A percentile compares a stretch with the other conserved stretches of the same genome.
phyloP scores from a whole-genome alignment of 2,329 filamentous ascomycete genomes.

The Coleophoma eucalyptorum region DNA sequence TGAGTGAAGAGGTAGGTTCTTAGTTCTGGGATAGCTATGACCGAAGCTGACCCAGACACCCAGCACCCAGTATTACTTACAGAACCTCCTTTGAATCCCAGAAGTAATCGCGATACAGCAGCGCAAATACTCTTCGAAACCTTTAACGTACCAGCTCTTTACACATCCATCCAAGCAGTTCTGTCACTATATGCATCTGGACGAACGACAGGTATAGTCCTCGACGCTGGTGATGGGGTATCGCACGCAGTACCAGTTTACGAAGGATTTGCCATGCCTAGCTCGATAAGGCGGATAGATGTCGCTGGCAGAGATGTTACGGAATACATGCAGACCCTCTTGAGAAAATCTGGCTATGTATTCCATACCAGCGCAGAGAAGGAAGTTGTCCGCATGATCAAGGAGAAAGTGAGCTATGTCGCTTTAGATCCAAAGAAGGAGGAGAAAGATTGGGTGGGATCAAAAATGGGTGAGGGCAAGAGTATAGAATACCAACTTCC shows the following conservation, averaged over 20 bases:
- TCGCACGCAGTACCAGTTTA: slow-evolving; percentile 97
- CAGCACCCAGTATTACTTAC: slow-evolving; percentile 94
- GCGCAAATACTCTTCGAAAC: slow-evolving; percentile 98
- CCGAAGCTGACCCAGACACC: neutral
- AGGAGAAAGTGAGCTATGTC: slow-evolving; percentile 91
- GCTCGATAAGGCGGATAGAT: slow-evolving; percentile 91
- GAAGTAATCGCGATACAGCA: slow-evolving; percentile 91
- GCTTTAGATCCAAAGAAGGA: slow-evolving; percentile 87
- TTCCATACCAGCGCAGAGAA: slow-evolving; percentile 99
- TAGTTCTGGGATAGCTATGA: neutral
- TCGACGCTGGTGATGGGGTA: slow-evolving; percentile 93
- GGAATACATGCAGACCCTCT: slow-evolving; percentile 84
- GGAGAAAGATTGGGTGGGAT: slow-evolving; percentile 90
- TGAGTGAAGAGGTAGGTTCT: slow-evolving; percentile 82
- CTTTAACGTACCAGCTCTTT: slow-evolving; percentile 94
- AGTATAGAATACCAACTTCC: slow-evolving; percentile 84
- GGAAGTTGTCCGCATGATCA: slow-evolving; percentile 96
- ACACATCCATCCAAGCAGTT: slow-evolving; percentile 96
- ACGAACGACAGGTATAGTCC: slow-evolving; percentile 90
- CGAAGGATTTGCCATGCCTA: slow-evolving; percentile 95
- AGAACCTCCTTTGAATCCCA: slow-evolving; percentile 91
- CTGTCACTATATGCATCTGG: slow-evolving; percentile 94
- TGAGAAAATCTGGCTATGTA: slow-evolving; percentile 88
- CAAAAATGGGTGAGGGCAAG: slow-evolving; percentile 74
- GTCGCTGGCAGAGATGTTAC: slow-evolving; percentile 95